Evolutionary conservation across 2,329 filamentous ascomycete genomes (phyloP), one percentile per base, ranked within the genome.

Genomic region (Venturia asperata): DNA sequence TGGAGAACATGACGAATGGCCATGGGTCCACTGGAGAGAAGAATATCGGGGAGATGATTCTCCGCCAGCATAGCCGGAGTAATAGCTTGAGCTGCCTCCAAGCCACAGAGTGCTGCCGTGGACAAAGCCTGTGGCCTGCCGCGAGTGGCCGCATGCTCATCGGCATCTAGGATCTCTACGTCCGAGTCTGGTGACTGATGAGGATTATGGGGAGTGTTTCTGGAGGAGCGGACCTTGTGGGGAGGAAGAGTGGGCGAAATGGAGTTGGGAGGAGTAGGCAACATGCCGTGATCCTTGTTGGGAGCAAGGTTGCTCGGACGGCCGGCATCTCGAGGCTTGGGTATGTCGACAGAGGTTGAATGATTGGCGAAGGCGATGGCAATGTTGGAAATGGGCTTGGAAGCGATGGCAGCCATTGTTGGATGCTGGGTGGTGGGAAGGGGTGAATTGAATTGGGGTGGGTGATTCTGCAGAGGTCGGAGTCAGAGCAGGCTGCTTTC

Each of bases 1-100:
- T 91, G 91, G 85, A 96, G 96, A 74, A 99, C 88, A 77, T 97
- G 90, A 71, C 93, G 90, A 76, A 99, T 97, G 63, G 94, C 92
- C 76, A 96, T 79, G 62, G 94, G 92, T 30, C 93, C 94, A 73
- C 97, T 89, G 73, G 97, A 89, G 68, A 97, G 83, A 73, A 99
- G 83, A 75, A 97, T 96, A 71, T 90, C 89, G 1, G 93, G 92
- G 67, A 99, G 84, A 75, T 97, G 89, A 75, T 93, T 86, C 77
- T 90, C 94, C 71, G 93, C 91, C 69, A 99, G 83, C 81, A 97
- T 86, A 72, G 82, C 80, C 49, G 92, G 87, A 61, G 91, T 95
- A 76, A 99, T 97, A 72, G 87, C 85, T 70, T 91, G 91, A 39
- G 88, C 83, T 60, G 88, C 85, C 75, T 97, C 92, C 66, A 83